A percentile compares a stretch with the other conserved stretches of the same genome.
These are phyloP conservation scores for Lipomyces yarrowii DNA, from an alignment of 1,139 yeast genomes.

Conservation along the genomic window DNA sequence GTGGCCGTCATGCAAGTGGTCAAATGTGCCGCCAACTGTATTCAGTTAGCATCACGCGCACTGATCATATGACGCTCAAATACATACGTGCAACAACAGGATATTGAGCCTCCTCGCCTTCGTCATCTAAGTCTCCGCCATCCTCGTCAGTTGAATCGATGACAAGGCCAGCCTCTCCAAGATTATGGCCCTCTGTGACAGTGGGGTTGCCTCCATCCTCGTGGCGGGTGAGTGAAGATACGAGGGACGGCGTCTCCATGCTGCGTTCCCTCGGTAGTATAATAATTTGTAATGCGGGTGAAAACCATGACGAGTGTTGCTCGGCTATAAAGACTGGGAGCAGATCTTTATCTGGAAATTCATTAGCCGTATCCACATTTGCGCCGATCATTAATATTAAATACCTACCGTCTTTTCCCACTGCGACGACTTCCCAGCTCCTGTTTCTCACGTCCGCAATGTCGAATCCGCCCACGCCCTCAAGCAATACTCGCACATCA, in stretches of 20 bases:
- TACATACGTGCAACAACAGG: slow-evolving; percentile 36
- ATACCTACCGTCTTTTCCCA: slow-evolving; percentile 36
- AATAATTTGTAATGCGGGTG: slow-evolving; percentile 28
- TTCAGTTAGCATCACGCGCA: background rate
- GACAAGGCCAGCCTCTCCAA: slow-evolving; percentile 6
- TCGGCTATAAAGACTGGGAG: slow-evolving; percentile 21
- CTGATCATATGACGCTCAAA: background rate
- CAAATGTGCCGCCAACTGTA: slow-evolving; percentile 91
- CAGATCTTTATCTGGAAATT: slow-evolving; percentile 12
- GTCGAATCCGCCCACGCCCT: slow-evolving; percentile 38
- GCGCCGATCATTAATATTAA: background rate
- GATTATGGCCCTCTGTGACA: background rate
- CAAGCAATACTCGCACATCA: slow-evolving; percentile 44
- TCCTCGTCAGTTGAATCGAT: slow-evolving; percentile 5
- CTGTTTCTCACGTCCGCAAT: slow-evolving; percentile 34
- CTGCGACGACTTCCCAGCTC: slow-evolving; percentile 43
- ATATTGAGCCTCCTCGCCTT: slow-evolving; percentile 18
- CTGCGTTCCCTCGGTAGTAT: slow-evolving; percentile 18
- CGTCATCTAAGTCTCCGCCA: slow-evolving; percentile 22
- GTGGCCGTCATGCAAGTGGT: slow-evolving; percentile 95
- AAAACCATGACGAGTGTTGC: slow-evolving; percentile 14
- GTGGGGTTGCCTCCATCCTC: background rate
- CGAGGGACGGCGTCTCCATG: background rate
- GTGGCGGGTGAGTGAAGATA: slow-evolving; percentile 3
- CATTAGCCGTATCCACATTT: background rate